These are phyloP conservation scores for Zymoseptoria crescenta DNA, from an alignment of 2,329 filamentous ascomycete species.

Conservation along the genomic window DNA sequence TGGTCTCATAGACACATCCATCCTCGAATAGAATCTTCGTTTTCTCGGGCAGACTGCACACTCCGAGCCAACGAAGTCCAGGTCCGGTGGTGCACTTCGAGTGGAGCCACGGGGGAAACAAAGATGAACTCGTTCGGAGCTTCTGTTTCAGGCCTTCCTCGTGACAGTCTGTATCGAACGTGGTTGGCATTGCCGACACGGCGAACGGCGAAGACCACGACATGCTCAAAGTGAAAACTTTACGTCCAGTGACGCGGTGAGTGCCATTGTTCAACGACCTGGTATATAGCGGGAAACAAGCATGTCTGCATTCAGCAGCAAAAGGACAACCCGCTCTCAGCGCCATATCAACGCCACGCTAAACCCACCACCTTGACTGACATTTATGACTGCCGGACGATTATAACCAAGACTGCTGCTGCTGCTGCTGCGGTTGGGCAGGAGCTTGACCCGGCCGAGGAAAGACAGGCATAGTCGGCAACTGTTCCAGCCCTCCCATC, in stretches of 20 bases:
- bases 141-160: no score
- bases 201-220: no score
- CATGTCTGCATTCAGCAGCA: neutral
- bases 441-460: slow-evolving; percentile 58
- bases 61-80: no score
- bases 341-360: neutral
- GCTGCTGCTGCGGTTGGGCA: slow-evolving; percentile 15
- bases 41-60: no score
- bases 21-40: no score
- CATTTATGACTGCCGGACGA: neutral
- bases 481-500: slow-evolving; percentile 67
- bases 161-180: no score
- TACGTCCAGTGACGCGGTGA: neutral
- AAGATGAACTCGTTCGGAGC: no score
- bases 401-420: slow-evolving; percentile 24
- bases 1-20: no score
- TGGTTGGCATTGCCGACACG: no score
- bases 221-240: neutral
- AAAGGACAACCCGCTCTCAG: neutral
- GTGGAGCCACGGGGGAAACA: no score
- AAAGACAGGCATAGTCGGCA: slow-evolving; percentile 77
- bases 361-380: neutral
- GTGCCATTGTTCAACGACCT: neutral
- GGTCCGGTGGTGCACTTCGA: no score
- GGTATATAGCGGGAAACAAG: neutral